Evolutionary conservation across 73 alveolate species (phyloP), one percentile per base, ranked within the genome.

Genomic region (Paramecium sonneborni): DNA sequence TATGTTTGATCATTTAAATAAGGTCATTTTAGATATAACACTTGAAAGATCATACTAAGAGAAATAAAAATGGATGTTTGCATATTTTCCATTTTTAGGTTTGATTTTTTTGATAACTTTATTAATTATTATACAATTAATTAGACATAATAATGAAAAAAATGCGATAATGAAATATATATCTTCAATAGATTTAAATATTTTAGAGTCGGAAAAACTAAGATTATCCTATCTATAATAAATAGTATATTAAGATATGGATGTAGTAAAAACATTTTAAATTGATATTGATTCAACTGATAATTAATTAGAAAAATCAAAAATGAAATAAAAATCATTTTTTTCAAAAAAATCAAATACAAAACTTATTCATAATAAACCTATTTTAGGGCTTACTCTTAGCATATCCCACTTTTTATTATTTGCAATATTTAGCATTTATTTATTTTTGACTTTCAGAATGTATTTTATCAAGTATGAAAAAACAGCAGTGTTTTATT

Each of bases 401-500:
- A 43, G 32, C 41, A 18, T 79, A 3, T n/a, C n/a, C 2, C 74
- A 24, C 28, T 39, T 35, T 37, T 11, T 37, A 28, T 9, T 32
- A 5, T 72, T 72, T 38, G 28, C 37, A 1, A 30, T 62, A 34
- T 32, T 72, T 35, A 72, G 84, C 44, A 62, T 62, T 0, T 62
- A 62, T 62, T 32, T 72, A 34, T 72, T 28, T 72, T 34, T 34
- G 14, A n/a, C 37, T 12, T 35, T 72, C 23, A 41, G 32, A 8
- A 26, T 79, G 8, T 79, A 79, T 44, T 79, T 79, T 10, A 8
- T 10, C 0, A 79, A 79, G 28, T 79, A 79, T 46, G 30, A 79
- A 41, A 79, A 79, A 30, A 79, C 90, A 79, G 90, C 74, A 38
- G 55, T 24, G 11, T 43, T 39, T 44, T 79, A 43, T 46, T 43